Evolutionary conservation across 352 stramenopile genomes (phyloP), one percentile per base, ranked within the genome.

Genomic region (Aphanomyces cochlioides): DNA sequence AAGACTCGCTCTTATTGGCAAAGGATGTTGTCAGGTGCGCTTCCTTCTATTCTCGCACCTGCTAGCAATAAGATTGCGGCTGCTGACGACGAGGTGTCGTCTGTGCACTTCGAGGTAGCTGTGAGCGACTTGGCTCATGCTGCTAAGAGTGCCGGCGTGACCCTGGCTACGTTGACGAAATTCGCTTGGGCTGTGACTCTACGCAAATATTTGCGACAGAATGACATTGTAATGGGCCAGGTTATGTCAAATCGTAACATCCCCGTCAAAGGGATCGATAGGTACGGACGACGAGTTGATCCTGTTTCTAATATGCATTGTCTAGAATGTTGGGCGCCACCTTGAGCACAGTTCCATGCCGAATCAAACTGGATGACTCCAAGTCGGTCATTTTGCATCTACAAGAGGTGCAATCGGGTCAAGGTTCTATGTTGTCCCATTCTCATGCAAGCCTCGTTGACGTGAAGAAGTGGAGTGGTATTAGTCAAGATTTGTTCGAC

Each of bases 211-310:
- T 45, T 37, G 19, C 54, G 54, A 7, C 54, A 61, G 54, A 61
- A 61, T 37, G 54, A 61, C 43, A 37, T 61, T 7, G 54, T 61
- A 37, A 45, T 61, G 10, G 54, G 54, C 54, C 54, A 61, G 7
- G 54, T 61, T 5, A 36, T 61, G 54, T 21, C 54, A 7, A 61
- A 61, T 40, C 54, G 54, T 7, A 37, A 61, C 21, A 37, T 61
- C 43, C 54, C 54, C 28, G 54, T 61, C 54, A n/a, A 61, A 13
- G 54, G 43, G 12, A 37, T 38, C n/a, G 54, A 61, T 37, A 61
- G 54, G 54, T 61, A 40, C 5, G 12, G 39, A 12, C 36, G 12
- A 12, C 54, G 6, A 13, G 28, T 12, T 37, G 28, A 38, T 61
- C 5, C 19, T n/a, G 36, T 12, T 5, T 61, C 6, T 61, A 37